Conservation (phyloP, 352 stramenopile genomes). For the Bremia lactucae region DNA sequence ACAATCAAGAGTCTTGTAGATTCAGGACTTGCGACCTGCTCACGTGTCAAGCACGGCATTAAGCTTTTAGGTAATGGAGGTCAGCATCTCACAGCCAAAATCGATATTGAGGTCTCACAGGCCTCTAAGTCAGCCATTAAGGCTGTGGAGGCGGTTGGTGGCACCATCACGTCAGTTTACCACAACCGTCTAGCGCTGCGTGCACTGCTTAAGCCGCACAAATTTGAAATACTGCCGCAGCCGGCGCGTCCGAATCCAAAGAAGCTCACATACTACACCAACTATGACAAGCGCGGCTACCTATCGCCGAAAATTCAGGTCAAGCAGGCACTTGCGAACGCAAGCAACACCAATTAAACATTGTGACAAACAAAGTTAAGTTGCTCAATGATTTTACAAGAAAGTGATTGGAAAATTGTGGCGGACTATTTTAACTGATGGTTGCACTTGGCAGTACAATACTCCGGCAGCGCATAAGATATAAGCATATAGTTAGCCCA, state of each 20-base stretch:
- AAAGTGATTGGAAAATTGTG: constrained; percentile 2
- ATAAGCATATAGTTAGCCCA: no score
- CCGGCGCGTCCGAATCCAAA: constrained; percentile 90
- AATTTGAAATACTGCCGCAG: constrained; percentile 91
- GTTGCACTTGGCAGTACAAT: no score
- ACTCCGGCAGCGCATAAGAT: no score
- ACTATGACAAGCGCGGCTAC: constrained; percentile 95
- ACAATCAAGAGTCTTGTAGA: constrained; percentile 90
- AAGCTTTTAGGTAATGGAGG: constrained; percentile 89
- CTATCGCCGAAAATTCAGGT: constrained; percentile 94
- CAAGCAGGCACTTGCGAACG: constrained; percentile 58
- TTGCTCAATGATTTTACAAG: constrained; percentile 2
- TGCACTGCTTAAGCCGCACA: constrained; percentile 91
- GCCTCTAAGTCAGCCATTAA: constrained; percentile 91
- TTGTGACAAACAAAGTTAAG: constrained; percentile 6
- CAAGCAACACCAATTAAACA: constrained; percentile 31
- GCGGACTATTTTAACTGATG: neutral
- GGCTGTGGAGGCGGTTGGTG: constrained; percentile 89
- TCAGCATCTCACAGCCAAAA: constrained; percentile 77
- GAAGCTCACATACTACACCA: constrained; percentile 95
- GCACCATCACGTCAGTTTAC: constrained; percentile 94
- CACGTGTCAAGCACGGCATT: constrained; percentile 90
- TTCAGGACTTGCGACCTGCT: constrained; percentile 81
- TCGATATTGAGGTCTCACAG: constrained; percentile 93
- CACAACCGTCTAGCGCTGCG: constrained; percentile 94